phyloP scores from a whole-genome alignment of 2,329 filamentous ascomycete species.

The Arthrinium puccinioides region DNA sequence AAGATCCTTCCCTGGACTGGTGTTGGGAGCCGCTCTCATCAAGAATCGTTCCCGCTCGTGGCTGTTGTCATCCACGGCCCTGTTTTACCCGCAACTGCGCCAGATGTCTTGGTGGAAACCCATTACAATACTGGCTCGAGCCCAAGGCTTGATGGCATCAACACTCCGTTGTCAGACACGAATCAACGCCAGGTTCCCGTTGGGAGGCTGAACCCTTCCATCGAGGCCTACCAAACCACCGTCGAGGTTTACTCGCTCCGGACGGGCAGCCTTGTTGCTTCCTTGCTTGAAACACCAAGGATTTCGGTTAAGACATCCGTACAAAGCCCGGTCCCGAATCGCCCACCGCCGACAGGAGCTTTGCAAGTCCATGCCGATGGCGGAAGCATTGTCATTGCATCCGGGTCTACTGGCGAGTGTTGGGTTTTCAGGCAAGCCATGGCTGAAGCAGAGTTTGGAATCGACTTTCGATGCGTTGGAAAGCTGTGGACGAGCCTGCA shows the following conservation, averaged over 20 bases:
- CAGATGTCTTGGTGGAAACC: slow-evolving; percentile 26
- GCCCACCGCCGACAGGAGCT: slow-evolving; percentile 64
- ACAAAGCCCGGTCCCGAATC: slow-evolving; percentile 56
- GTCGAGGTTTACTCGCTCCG: slow-evolving; percentile 84
- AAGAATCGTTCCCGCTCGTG: slow-evolving; percentile 62
- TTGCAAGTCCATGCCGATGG: slow-evolving; percentile 67
- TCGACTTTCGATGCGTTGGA: slow-evolving; percentile 60
- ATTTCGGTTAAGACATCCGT: slow-evolving; percentile 51
- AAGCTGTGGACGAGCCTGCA: slow-evolving; percentile 92
- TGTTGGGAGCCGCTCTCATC: slow-evolving; percentile 35
- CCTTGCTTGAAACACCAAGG: slow-evolving; percentile 64
- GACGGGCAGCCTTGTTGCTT: slow-evolving; percentile 63
- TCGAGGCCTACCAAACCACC: slow-evolving; percentile 72
- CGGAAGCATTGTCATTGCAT: slow-evolving; percentile 66
- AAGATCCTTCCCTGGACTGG: slow-evolving; percentile 71
- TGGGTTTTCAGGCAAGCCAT: slow-evolving; percentile 61
- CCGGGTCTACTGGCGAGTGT: slow-evolving; percentile 78
- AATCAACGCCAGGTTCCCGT: slow-evolving; percentile 28
- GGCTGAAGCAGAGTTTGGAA: slow-evolving; percentile 31
- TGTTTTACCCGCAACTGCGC: slow-evolving; percentile 37
- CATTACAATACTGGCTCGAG: slow-evolving; percentile 30
- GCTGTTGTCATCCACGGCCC: slow-evolving; percentile 78
- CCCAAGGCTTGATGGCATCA: slow-evolving; percentile 32
- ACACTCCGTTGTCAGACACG: slow-evolving; percentile 32
- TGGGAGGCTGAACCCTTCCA: slow-evolving; percentile 26